Evolutionary conservation across 2,329 filamentous ascomycete species (phyloP).

Genomic region (Fusarium duplospermum): DNA sequence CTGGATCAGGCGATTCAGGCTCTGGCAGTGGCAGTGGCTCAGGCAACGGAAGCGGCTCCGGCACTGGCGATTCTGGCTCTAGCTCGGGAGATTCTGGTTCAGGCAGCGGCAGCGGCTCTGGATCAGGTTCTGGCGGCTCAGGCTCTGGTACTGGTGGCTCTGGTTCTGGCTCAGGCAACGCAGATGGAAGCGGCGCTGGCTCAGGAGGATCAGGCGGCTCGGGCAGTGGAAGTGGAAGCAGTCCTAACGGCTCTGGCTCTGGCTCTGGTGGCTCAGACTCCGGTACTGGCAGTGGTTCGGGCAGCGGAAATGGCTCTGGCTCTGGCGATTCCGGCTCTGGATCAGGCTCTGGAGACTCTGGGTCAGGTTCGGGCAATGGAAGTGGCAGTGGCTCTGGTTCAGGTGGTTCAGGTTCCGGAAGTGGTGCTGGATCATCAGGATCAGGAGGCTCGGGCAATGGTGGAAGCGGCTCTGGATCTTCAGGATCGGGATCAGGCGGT

Average conservation of each 20-base stretch:
- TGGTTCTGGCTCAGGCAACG: too few relatives aligned
- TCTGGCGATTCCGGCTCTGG: background rate
- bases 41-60: background rate
- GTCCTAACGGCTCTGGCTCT: background rate
- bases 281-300: background rate
- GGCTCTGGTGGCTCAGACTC: background rate
- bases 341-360: background rate
- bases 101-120: background rate
- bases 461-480: background rate
- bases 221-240: background rate
- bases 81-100: background rate
- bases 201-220: background rate
- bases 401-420: background rate
- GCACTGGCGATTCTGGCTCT: background rate
- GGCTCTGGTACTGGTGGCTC: background rate
- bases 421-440: background rate
- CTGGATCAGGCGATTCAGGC: background rate
- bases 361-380: background rate
- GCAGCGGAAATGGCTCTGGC: background rate
- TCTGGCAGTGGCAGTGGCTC: background rate
- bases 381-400: background rate
- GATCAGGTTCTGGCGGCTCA: background rate
- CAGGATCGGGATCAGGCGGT: background rate
- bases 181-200: too few relatives aligned
- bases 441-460: background rate